phyloP scores from a whole-genome alignment of 768 basidiomycete species.

The Trametes sanguinea region DNA sequence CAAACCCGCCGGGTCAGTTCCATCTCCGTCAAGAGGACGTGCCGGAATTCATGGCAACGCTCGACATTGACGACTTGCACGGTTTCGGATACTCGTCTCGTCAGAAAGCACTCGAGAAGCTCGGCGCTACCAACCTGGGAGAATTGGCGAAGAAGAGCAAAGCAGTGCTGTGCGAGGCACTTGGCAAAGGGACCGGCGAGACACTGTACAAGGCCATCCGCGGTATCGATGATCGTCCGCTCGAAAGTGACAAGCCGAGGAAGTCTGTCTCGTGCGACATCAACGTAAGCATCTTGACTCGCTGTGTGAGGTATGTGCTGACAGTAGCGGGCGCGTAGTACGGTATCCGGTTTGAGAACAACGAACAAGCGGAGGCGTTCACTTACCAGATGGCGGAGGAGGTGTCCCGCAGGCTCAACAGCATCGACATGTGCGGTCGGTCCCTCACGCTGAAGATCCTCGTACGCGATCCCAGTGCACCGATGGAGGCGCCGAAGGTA shows the following conservation, averaged over 20 bases:
- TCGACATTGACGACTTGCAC: slow-evolving; percentile 80
- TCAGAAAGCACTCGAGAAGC: slow-evolving; percentile 79
- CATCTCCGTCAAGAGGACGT: slow-evolving; percentile 65
- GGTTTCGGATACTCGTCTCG: slow-evolving; percentile 81
- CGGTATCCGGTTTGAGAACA: slow-evolving; percentile 88
- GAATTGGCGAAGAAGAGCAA: slow-evolving; percentile 69
- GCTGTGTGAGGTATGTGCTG: background rate
- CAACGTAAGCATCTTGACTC: slow-evolving; percentile 61
- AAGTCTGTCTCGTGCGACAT: slow-evolving; percentile 95
- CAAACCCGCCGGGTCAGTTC: slow-evolving; percentile 86
- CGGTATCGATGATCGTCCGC: slow-evolving; percentile 77
- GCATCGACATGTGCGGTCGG: slow-evolving; percentile 67
- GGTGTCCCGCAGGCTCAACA: slow-evolving; percentile 70
- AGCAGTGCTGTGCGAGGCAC: slow-evolving; percentile 60
- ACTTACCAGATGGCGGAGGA: slow-evolving; percentile 76
- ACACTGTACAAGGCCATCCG: slow-evolving; percentile 81
- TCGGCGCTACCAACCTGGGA: slow-evolving; percentile 69
- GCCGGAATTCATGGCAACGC: slow-evolving; percentile 56
- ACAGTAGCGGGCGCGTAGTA: slow-evolving; percentile 53
- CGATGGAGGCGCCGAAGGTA: slow-evolving; percentile 90
- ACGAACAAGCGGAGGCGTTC: slow-evolving; percentile 80
- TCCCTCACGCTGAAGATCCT: slow-evolving; percentile 86
- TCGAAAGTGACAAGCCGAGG: slow-evolving; percentile 83
- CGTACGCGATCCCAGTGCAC: slow-evolving; percentile 83
- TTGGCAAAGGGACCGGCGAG: slow-evolving; percentile 83